These are phyloP conservation scores for Aegilops sharonensis DNA, from an alignment of 176 grass and related monocot genomes.

Conservation along the genomic window DNA sequence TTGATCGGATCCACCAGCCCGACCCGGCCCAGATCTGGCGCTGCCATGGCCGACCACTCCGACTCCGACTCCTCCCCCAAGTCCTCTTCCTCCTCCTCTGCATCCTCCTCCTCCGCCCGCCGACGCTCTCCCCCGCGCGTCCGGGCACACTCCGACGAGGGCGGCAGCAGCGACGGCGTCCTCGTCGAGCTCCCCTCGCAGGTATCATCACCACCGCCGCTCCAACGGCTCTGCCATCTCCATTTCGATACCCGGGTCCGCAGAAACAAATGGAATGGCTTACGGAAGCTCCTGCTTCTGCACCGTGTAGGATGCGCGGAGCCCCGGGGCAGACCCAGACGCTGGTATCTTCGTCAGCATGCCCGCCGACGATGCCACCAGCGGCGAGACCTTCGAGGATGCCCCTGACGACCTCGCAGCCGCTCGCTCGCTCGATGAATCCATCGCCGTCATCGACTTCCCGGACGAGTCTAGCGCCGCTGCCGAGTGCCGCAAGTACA, in stretches of 20 bases:
- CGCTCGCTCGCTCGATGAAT: constrained; percentile 66
- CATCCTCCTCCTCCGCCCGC: constrained; percentile 27
- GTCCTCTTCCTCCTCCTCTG: constrained; percentile 48
- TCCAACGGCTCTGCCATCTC: not conserved
- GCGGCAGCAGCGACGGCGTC: constrained; percentile 93
- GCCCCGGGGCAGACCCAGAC: constrained; percentile 54
- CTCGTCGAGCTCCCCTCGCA: constrained; percentile 89
- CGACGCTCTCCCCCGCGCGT: constrained; percentile 37
- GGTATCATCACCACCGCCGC: constrained; percentile 23
- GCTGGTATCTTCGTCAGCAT: constrained; percentile 75
- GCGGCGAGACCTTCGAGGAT: constrained; percentile 92
- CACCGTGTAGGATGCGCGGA: constrained; percentile 50
- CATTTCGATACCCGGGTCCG: not conserved
- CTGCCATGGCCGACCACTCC: constrained; percentile 69
- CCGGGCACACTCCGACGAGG: constrained; percentile 72
- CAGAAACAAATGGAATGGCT: not conserved
- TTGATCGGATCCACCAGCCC: constrained; percentile 45
- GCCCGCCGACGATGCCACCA: constrained; percentile 53
- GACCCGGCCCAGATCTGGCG: constrained; percentile 51
- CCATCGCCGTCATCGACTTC: constrained; percentile 75
- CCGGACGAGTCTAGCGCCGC: constrained; percentile 45
- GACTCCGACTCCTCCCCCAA: constrained; percentile 85
- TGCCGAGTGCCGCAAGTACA: constrained; percentile 74
- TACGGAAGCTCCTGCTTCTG: constrained; percentile 12
- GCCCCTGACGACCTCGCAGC: constrained; percentile 61